These are phyloP conservation scores for Trichoderma koningiopsis DNA, from an alignment of 2,329 filamentous ascomycete genomes.

Conservation along the genomic window DNA sequence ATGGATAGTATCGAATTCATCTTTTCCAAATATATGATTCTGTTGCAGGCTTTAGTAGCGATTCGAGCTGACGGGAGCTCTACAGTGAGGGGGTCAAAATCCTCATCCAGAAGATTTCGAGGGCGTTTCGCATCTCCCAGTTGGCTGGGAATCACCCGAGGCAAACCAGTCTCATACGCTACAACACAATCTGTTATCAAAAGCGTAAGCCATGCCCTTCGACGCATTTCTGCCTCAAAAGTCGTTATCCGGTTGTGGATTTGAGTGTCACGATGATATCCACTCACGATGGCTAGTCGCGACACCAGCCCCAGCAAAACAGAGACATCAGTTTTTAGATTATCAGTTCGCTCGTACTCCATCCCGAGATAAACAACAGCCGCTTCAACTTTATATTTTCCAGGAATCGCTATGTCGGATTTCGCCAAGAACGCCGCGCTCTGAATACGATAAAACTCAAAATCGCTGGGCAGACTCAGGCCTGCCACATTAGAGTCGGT, in stretches of 20 bases:
- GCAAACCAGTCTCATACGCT: neutral
- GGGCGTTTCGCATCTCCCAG: neutral
- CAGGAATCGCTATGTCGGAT: neutral
- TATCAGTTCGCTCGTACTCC: neutral
- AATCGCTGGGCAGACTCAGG: neutral
- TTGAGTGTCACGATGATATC: neutral
- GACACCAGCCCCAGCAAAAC: neutral
- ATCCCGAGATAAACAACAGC: neutral
- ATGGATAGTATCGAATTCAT: neutral
- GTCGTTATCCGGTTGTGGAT: neutral
- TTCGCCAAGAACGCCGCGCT: neutral
- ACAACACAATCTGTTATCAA: neutral
- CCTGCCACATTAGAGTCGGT: neutral
- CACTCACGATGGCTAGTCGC: neutral
- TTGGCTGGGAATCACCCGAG: neutral
- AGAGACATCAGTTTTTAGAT: neutral
- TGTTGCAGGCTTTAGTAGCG: neutral
- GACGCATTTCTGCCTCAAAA: neutral
- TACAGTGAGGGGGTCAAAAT: neutral
- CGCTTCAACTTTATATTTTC: neutral
- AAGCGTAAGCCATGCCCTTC: neutral
- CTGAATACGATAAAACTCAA: neutral
- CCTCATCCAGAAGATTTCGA: neutral
- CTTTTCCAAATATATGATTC: neutral
- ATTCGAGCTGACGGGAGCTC: neutral